These are phyloP conservation scores for Bruguiera sexangula DNA, from an alignment of 345 rosid genomes.

Conservation along the genomic window DNA sequence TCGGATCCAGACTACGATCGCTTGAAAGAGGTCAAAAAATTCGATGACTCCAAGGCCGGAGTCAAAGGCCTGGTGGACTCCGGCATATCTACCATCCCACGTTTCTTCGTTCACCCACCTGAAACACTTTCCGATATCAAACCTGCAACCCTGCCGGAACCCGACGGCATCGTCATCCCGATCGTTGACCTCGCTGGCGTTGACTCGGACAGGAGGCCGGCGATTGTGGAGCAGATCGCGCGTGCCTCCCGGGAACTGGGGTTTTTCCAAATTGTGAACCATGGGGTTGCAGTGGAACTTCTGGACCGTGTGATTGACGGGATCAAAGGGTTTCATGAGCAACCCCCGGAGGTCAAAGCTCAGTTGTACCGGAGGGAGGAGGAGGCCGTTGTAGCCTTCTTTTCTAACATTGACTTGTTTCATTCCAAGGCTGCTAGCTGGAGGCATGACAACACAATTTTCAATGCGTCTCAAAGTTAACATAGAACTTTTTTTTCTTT, in stretches of 20 bases:
- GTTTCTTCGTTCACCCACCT: conserved; percentile 44
- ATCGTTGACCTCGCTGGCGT: conserved; percentile 39
- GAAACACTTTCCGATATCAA: conserved; percentile 31
- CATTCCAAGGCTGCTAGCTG: conserved; percentile 55
- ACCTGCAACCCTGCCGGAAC: not conserved
- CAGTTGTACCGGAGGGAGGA: conserved; percentile 25
- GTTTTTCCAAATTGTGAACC: conserved; percentile 52
- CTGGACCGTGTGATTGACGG: conserved; percentile 30
- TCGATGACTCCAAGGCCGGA: conserved; percentile 45
- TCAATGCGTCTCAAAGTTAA: not conserved
- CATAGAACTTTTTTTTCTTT: too few species aligned
- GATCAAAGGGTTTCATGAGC: conserved; percentile 42
- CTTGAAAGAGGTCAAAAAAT: conserved; percentile 26
- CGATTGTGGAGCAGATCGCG: conserved; percentile 31
- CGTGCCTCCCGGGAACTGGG: conserved; percentile 39
- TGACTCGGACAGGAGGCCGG: conserved; percentile 9
- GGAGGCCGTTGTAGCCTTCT: conserved; percentile 29
- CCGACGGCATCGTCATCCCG: conserved; percentile 23
- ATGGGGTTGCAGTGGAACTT: conserved; percentile 38
- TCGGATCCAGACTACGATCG: not conserved
- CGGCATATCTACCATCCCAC: conserved; percentile 46
- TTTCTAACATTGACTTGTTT: conserved; percentile 45
- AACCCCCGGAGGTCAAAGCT: conserved; percentile 37
- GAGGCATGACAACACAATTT: conserved; percentile 30
- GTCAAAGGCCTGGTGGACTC: conserved; percentile 51